A percentile compares a stretch with the other conserved stretches of the same genome.
These are phyloP conservation scores for Linnemannia exigua DNA, from an alignment of 192 early-diverging fungal species.

Conservation along the genomic window DNA sequence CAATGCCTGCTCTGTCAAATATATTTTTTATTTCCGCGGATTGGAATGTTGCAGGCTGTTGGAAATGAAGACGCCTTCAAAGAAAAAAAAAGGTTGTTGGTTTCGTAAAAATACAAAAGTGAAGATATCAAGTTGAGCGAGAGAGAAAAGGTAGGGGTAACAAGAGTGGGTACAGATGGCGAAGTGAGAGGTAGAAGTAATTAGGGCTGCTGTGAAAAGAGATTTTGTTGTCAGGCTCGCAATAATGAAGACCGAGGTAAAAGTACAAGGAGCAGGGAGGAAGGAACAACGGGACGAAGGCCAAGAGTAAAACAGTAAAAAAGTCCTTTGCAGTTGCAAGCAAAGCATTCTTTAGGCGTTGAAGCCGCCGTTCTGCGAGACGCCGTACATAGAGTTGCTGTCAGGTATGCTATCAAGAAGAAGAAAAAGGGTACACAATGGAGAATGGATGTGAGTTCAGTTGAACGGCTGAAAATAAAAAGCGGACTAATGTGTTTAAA, in stretches of 20 bases:
- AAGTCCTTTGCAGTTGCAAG: background rate
- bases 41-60: background rate
- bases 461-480: background rate
- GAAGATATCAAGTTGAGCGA: background rate
- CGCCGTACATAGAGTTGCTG: slow-evolving; percentile 30
- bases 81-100: background rate
- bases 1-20: no score
- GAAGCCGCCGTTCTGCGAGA: slow-evolving; percentile 10
- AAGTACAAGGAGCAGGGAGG: slow-evolving; percentile 1
- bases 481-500: background rate
- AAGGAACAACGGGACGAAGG: background rate
- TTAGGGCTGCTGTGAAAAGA: background rate
- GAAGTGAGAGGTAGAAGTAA: background rate
- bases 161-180: background rate
- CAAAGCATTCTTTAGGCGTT: background rate
- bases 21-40: no score
- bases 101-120: background rate
- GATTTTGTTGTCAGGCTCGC: background rate
- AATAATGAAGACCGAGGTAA: background rate
- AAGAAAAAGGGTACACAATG: background rate
- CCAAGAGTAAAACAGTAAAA: background rate
- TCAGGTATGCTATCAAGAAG: slow-evolving; percentile 33
- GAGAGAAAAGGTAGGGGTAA: background rate
- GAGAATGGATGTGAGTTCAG: background rate
- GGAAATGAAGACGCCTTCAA: background rate